phyloP scores from a whole-genome alignment of 2,329 filamentous ascomycete species.

The Aureobasidium mangrovei region DNA sequence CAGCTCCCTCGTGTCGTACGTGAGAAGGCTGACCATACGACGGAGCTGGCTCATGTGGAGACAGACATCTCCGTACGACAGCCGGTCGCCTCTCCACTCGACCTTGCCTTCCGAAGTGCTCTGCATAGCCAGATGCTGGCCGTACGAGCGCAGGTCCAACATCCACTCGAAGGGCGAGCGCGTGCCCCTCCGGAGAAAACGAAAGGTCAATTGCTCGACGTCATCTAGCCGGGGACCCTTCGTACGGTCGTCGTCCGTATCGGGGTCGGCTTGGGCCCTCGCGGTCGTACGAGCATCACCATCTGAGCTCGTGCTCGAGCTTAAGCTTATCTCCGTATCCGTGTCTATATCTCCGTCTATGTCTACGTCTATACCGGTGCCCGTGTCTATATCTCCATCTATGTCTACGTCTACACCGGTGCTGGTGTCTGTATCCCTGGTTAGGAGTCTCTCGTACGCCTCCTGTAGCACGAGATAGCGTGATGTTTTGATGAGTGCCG shows the following conservation, averaged over 20 bases:
- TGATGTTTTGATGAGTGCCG: no score
- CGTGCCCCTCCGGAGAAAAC: background rate
- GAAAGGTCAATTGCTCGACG: background rate
- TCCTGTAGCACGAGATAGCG: no score
- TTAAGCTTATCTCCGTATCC: no score
- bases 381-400: background rate
- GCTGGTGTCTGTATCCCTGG: background rate
- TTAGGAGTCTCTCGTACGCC: background rate
- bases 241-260: background rate
- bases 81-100: background rate
- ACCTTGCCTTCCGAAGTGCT: background rate
- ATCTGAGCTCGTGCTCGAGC: background rate
- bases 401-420: no score
- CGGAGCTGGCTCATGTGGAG: background rate
- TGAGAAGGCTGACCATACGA: background rate
- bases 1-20: background rate
- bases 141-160: background rate
- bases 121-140: background rate
- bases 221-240: background rate
- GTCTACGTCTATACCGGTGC: background rate
- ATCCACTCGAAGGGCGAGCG: background rate
- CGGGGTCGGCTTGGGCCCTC: background rate
- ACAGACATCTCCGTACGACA: background rate
- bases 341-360: background rate
- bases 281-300: background rate